Evolutionary conservation across 169 alveolate species (phyloP), one percentile per base, ranked within the genome.

Genomic region (Plasmodium fragile): DNA sequence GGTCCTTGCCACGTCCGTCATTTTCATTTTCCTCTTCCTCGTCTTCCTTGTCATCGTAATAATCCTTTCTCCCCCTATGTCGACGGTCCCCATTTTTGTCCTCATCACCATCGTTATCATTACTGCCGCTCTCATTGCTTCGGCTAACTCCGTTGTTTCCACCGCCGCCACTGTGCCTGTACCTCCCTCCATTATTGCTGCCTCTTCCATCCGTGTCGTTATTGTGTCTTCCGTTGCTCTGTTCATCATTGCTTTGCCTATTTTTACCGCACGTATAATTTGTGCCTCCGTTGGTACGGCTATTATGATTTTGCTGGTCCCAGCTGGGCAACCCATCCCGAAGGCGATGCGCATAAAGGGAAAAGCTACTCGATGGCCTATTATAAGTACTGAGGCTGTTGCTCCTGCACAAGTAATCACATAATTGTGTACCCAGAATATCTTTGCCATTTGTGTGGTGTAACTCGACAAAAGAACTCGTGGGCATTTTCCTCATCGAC

Each of bases 21-120:
- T 80, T 80, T 16, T 81, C 45, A 8, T 49, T 25, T 8, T 81
- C 90, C 1, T 81, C 43, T 4, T 52, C 45, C 34, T 81, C 32
- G 8, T 53, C 78, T 55, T 49, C 43, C 32, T 81, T 41, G 0
- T 81, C 75, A 22, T 81, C 77, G 11, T 81, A 18, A 6, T 45
- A 41, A 10, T 82, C 55, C 0, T 7, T 43, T 13, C 39, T 80
- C 28, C 69, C 34, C 4, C 65, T 80, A 45, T 80, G 2, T 2
- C 39, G 28, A 52, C 28, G 41, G 1, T 13, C 41, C 13, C 70
- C 36, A 52, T 81, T 55, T 22, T 13, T 22, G 70, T 81, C 45
- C 1, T 25, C n/a, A 28, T 81, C 43, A 10, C 70, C 70, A 81
- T 81, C 28, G 69, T 81, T 81, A 25, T 81, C 72, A 18, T 49